Conservation (phyloP, 495 filamentous ascomycete genomes). For the Aspergillus heteromorphus region DNA sequence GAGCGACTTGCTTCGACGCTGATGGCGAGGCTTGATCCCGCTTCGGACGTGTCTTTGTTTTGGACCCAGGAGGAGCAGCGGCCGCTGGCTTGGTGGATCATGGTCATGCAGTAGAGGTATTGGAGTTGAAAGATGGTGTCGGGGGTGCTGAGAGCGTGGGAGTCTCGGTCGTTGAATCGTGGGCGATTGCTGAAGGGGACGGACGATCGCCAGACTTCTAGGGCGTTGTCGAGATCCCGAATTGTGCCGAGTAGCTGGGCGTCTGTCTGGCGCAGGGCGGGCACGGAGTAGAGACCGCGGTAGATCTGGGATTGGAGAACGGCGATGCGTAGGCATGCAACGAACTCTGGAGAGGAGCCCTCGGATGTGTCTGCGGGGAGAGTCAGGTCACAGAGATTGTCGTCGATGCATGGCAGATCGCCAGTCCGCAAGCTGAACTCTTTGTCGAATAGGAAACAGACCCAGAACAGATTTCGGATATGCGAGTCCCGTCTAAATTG, state of each 20-base stretch:
- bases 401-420: constrained; percentile 19
- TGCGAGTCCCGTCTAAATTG: constrained; percentile 1
- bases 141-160: neutral
- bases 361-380: constrained; percentile 8
- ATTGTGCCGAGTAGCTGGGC: constrained; percentile 3
- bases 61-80: constrained; percentile 1
- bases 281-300: neutral
- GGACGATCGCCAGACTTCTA: neutral
- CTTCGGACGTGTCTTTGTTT: neutral
- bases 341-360: neutral
- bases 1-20: constrained; percentile 4
- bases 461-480: constrained; percentile 26
- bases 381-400: constrained; percentile 24
- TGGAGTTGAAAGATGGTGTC: neutral
- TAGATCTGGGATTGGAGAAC: constrained; percentile 5
- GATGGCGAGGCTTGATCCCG: constrained; percentile 3
- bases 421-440: constrained; percentile 23
- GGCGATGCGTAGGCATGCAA: neutral
- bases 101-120: constrained; percentile 3
- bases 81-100: constrained; percentile 6
- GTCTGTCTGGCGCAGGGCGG: neutral
- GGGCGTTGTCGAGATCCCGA: neutral
- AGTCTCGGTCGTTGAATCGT: neutral
- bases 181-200: neutral
- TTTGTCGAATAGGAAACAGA: constrained; percentile 29